Conservation (phyloP, 129 eudicot species). For the Apium graveolens region DNA sequence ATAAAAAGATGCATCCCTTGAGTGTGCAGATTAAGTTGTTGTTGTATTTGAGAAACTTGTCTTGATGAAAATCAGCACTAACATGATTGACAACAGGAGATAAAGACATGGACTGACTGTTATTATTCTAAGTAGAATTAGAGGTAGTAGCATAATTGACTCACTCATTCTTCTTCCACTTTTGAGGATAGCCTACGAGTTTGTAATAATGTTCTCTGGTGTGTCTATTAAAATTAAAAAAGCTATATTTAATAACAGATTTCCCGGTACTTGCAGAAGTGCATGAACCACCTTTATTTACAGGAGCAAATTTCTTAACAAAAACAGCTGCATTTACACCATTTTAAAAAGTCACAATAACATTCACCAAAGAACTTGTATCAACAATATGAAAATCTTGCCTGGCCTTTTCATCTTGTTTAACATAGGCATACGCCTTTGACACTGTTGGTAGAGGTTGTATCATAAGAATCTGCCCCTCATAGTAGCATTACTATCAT, state of each 20-base stretch:
- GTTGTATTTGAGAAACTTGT: too few relatives aligned
- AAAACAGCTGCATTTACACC: too few relatives aligned
- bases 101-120: too few relatives aligned
- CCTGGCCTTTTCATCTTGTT: neutral
- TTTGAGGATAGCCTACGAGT: neutral
- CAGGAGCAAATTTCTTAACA: neutral
- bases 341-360: accelerated
- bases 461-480: neutral
- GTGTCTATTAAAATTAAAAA: neutral
- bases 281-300: too few relatives aligned
- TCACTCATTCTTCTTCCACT: neutral
- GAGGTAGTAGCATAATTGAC: accelerated
- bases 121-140: too few relatives aligned
- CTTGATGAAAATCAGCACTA: too few relatives aligned
- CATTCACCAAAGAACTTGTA: neutral
- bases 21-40: too few relatives aligned
- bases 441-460: neutral
- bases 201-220: neutral
- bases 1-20: too few relatives aligned
- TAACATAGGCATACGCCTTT: neutral
- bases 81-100: too few relatives aligned
- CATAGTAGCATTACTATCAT: neutral
- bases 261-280: too few relatives aligned
- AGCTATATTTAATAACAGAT: neutral
- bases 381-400: neutral